These are phyloP conservation scores for Xylariomycetidae sp. DNA, from an alignment of 2,329 filamentous ascomycete species.

Conservation along the genomic window DNA sequence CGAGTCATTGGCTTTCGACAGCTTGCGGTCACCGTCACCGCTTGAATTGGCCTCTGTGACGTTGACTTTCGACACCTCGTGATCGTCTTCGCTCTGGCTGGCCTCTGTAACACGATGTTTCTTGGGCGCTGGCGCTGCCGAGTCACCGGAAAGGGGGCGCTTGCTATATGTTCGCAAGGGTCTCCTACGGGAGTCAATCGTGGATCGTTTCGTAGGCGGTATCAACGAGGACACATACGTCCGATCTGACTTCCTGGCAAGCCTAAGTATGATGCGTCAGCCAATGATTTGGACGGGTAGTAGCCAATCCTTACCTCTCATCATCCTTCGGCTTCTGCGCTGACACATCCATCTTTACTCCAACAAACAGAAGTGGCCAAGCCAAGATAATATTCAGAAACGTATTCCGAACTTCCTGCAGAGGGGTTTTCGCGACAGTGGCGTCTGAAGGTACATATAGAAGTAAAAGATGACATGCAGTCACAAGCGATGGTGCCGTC, in stretches of 20 bases:
- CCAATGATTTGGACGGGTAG: neutral
- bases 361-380: constrained; percentile 3
- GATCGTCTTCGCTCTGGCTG: neutral
- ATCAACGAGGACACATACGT: constrained; percentile 13
- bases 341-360: constrained; percentile 8
- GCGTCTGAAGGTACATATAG: neutral
- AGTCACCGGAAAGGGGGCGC: constrained; percentile 19
- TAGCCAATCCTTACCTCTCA: constrained; percentile 9
- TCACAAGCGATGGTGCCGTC: neutral
- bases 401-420: too few relatives aligned
- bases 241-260: constrained; percentile 12
- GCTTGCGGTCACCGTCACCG: too few relatives aligned
- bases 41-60: too few relatives aligned
- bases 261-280: constrained; percentile 2
- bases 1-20: neutral
- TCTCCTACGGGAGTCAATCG: constrained; percentile 18
- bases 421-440: too few relatives aligned
- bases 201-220: neutral
- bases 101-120: constrained; percentile 13
- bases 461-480: neutral
- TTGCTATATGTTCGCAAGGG: constrained; percentile 33
- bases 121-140: constrained; percentile 18
- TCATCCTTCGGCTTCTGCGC: constrained; percentile 3
- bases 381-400: too few relatives aligned
- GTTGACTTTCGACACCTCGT: too few relatives aligned